Percentiles rank a stretch among this genome's conserved stretches.
Evolutionary conservation across 768 basidiomycete genomes (phyloP).

Genomic region (Pleurotus pulmonarius): DNA sequence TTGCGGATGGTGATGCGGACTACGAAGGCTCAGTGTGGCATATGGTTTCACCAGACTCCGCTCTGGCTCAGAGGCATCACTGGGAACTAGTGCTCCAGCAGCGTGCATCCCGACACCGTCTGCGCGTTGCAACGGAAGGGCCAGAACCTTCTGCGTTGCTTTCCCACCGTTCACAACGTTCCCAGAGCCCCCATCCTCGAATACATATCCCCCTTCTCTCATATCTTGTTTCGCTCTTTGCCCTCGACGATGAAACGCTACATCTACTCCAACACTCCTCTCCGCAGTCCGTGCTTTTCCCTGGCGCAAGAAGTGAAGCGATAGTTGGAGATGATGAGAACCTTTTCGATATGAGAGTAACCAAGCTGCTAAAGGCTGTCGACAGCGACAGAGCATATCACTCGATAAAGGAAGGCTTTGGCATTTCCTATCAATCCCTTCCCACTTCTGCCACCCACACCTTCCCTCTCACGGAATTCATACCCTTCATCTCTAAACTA

Average conservation of each 20-base stretch:
- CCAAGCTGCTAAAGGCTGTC: conserved; percentile 7
- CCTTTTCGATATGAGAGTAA: conserved; percentile 5
- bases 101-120: neutral
- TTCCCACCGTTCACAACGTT: neutral
- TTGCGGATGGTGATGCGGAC: neutral
- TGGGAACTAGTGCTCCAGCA: neutral
- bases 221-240: conserved; percentile 29
- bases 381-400: neutral
- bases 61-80: neutral
- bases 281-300: conserved; percentile 28
- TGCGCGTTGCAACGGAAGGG: neutral
- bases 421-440: conserved; percentile 6
- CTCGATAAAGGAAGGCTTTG: conserved; percentile 9
- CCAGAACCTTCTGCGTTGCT: neutral
- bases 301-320: conserved; percentile 13
- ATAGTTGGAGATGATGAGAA: neutral
- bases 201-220: conserved; percentile 33
- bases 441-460: neutral
- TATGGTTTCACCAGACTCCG: neutral
- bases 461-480: conserved; percentile 1
- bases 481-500: conserved; percentile 3
- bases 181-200: conserved; percentile 22
- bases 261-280: conserved; percentile 30
- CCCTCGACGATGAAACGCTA: conserved; percentile 32
- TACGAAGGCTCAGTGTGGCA: neutral